Percentiles rank a stretch among this genome's conserved stretches.
These are phyloP conservation scores for Apiospora hydei DNA, from an alignment of 2,329 filamentous ascomycete species.

Conservation along the genomic window DNA sequence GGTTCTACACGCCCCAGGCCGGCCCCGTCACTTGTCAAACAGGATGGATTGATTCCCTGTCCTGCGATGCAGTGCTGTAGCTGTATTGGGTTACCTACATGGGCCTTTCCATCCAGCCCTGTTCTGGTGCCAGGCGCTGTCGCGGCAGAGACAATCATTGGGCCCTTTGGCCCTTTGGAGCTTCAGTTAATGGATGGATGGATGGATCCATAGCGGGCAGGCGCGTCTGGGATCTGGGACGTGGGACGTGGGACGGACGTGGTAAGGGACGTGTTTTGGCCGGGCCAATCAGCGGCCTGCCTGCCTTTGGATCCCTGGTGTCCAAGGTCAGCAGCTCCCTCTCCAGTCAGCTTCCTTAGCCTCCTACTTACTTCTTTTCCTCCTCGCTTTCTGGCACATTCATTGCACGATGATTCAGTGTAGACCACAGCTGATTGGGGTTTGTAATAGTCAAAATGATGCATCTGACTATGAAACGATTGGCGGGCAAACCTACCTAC, in stretches of 20 bases:
- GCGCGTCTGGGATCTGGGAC: slow-evolving; percentile 17
- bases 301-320: background rate
- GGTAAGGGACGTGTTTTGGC: slow-evolving; percentile 18
- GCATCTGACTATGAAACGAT: background rate
- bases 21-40: background rate
- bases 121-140: background rate
- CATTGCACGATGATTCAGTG: background rate
- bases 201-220: slow-evolving; percentile 20
- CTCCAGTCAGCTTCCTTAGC: too few species aligned
- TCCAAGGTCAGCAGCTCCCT: background rate
- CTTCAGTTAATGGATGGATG: slow-evolving; percentile 18
- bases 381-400: background rate
- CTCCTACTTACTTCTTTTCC: background rate
- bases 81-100: slow-evolving; percentile 18
- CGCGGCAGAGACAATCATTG: background rate
- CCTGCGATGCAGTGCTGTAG: slow-evolving; percentile 4
- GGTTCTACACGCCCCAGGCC: background rate
- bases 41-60: background rate
- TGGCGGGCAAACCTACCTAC: slow-evolving; percentile 7
- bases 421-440: background rate
- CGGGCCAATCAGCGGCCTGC: background rate
- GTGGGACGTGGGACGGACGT: slow-evolving; percentile 17
- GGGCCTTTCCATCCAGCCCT: slow-evolving; percentile 7
- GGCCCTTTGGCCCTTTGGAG: slow-evolving; percentile 10
- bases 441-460: background rate